Evolutionary conservation across 2,329 filamentous ascomycete species (phyloP).

Genomic region (Teratosphaeriaceae sp.): DNA sequence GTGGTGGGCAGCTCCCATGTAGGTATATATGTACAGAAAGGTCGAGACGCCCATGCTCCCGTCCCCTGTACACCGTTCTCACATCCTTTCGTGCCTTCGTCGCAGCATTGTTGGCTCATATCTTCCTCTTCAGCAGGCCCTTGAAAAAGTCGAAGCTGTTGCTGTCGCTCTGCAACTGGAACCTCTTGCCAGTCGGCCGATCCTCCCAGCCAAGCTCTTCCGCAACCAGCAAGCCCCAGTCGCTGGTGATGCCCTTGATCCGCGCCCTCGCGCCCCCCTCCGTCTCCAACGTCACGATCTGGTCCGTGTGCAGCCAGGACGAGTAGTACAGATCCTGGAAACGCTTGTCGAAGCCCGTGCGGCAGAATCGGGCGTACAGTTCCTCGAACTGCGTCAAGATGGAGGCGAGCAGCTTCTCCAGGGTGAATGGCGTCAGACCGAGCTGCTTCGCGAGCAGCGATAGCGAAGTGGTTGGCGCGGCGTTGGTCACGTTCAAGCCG

Average conservation of each 20-base stretch:
- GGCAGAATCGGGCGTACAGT: constrained; percentile 68
- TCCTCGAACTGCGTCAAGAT: constrained; percentile 73
- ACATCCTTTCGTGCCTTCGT: too few relatives aligned
- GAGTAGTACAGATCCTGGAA: constrained; percentile 74
- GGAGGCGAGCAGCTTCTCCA: constrained; percentile 75
- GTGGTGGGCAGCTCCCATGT: too few relatives aligned
- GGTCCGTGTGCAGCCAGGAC: constrained; percentile 71
- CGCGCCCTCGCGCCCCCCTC: constrained; percentile 68
- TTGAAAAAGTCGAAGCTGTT: constrained; percentile 99
- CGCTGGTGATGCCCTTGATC: constrained; percentile 81
- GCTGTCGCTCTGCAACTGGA: constrained; percentile 87
- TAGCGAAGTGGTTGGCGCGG: constrained; percentile 82
- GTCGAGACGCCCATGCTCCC: too few relatives aligned
- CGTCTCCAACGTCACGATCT: constrained; percentile 69
- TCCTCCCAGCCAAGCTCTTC: constrained; percentile 75
- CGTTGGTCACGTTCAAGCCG: constrained; percentile 84
- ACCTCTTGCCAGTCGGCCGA: constrained; percentile 66
- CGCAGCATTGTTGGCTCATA: too few relatives aligned
- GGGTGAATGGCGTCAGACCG: constrained; percentile 51
- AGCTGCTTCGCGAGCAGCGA: constrained; percentile 55
- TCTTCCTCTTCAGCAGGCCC: constrained; percentile 75
- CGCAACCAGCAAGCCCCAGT: constrained; percentile 80
- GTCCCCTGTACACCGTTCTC: too few relatives aligned
- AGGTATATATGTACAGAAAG: too few relatives aligned
- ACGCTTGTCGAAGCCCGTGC: constrained; percentile 63